These are phyloP conservation scores for Neurospora crassa DNA, from an alignment of 2,329 filamentous ascomycete genomes.

Conservation along the genomic window DNA sequence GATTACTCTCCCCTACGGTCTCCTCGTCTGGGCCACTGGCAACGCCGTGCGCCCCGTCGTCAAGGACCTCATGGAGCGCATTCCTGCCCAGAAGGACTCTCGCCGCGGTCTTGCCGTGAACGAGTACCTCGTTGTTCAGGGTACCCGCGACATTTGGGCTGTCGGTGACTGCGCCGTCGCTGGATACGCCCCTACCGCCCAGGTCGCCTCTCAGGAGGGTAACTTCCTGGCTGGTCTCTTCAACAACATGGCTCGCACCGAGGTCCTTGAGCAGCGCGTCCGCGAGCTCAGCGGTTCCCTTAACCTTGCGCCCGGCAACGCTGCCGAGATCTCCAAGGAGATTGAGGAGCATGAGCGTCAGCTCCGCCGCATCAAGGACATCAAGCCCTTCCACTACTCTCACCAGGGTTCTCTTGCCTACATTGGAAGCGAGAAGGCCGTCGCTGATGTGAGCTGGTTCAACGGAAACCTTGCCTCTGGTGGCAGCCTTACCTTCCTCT, in stretches of 20 bases:
- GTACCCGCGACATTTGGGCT: slow-evolving; percentile 94
- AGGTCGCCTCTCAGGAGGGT: slow-evolving; percentile 93
- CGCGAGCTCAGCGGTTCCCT: slow-evolving; percentile 54
- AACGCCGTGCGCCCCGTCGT: slow-evolving; percentile 87
- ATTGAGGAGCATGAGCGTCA: slow-evolving; percentile 84
- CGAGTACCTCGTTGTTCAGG: slow-evolving; percentile 97
- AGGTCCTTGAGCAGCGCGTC: slow-evolving; percentile 69
- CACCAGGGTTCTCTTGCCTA: slow-evolving; percentile 96
- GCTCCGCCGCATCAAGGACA: slow-evolving; percentile 80
- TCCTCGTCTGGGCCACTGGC: slow-evolving; percentile 96
- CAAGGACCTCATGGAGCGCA: slow-evolving; percentile 82
- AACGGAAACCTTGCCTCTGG: slow-evolving; percentile 93
- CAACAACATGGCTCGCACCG: slow-evolving; percentile 97
- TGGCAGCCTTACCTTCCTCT: slow-evolving; percentile 90
- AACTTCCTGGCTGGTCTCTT: slow-evolving; percentile 90
- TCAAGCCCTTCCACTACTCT: slow-evolving; percentile 97
- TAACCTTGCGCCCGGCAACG: slow-evolving; percentile 52
- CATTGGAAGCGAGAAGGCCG: slow-evolving; percentile 92
- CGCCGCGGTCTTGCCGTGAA: slow-evolving; percentile 93
- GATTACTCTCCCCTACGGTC: slow-evolving; percentile 81
- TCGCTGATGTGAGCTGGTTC: slow-evolving; percentile 95
- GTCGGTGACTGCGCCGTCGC: slow-evolving; percentile 95
- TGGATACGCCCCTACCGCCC: slow-evolving; percentile 94
- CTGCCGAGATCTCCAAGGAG: slow-evolving; percentile 59
- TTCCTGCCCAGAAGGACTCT: slow-evolving; percentile 91